These are phyloP conservation scores for Botrytis porri DNA, from an alignment of 2,329 filamentous ascomycete genomes.

Conservation along the genomic window DNA sequence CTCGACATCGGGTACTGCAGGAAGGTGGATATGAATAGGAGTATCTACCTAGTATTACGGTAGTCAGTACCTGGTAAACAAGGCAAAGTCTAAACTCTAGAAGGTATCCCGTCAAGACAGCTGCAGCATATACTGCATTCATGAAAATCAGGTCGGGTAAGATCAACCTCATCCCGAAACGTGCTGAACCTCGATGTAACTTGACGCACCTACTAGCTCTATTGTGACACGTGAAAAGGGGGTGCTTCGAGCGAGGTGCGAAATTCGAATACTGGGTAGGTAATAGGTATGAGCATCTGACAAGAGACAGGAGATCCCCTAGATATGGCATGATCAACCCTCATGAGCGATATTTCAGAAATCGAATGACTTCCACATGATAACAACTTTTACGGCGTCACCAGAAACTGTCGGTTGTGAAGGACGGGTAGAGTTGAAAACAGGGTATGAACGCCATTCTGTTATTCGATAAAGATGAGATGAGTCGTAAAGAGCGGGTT, in stretches of 20 bases:
- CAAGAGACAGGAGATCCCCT: not conserved
- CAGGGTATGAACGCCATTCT: not conserved
- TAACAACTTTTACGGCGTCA: not conserved
- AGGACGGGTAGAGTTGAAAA: not conserved
- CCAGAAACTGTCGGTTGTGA: not conserved
- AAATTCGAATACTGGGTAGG: not conserved
- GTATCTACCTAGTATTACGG: not conserved
- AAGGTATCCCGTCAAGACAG: not conserved
- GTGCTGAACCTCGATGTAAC: not conserved
- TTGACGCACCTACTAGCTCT: not conserved
- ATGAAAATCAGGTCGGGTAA: not conserved
- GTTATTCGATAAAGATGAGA: not conserved
- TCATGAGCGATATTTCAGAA: not conserved
- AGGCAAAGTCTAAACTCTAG: not conserved
- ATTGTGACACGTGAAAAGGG: not conserved
- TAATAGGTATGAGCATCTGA: not conserved
- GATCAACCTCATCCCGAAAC: not conserved
- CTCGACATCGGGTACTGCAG: conserved; percentile 6
- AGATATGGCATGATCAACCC: not conserved
- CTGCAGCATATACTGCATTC: not conserved
- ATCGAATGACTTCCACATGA: conserved; percentile 4
- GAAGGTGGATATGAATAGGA: conserved; percentile 5
- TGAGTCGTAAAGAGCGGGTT: not conserved
- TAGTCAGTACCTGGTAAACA: not conserved
- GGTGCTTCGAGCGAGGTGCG: not conserved